Base-by-base conservation (phyloP, 1,284 basidiomycete genomes). In the Heterobasidion parviporum region DNA sequence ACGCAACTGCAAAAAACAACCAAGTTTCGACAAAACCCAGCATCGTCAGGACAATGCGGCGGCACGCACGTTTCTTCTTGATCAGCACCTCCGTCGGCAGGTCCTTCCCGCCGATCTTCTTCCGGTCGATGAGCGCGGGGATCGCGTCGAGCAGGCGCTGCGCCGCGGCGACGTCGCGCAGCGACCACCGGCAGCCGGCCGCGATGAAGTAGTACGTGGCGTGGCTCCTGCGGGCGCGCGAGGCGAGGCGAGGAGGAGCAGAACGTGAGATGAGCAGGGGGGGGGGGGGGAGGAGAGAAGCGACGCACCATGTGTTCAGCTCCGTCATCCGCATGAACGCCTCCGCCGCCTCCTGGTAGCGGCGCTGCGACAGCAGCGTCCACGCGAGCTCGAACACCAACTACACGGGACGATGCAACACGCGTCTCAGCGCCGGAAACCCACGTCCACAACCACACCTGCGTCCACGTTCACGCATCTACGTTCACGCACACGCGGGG, bases 351-450 rank as follows among this genome's bases (percentile, higher is more conserved):
- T 89, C 86, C 57, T 78, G 68, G 58, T 89, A 88, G 56, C 76
- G 73, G 52, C 84, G 70, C 58, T 87, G 78, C 1, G 81, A 76
- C 3, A 90, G 73, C 1, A 87, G 68, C 15, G 82, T 83, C 88
- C 89, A 91, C 0, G 85, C 85, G 1, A 91, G 75, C 65, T 91
- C 88, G 61, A 89, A 91, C 9, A 82, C 74, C 6, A 91, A 74
- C 87, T 88, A 34, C 12, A 51, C n/a, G 5, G 9, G 9, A 44
- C 36, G 38, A 12, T 5, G 7, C 36, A 44, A 8, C 3, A 20
- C 14, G 20, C 10, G 6, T 36, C 16, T n/a, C 33, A 7, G 14
- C 43, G 43, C 43, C 43, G 0, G 12, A 14, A 2, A 44, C 12
- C 2, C 43, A 6, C 43, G 4, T 14, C 3, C 16, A 3, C 43